These are phyloP conservation scores for Podosphaera fusca DNA, from an alignment of 2,329 filamentous ascomycete species.

Conservation along the genomic window DNA sequence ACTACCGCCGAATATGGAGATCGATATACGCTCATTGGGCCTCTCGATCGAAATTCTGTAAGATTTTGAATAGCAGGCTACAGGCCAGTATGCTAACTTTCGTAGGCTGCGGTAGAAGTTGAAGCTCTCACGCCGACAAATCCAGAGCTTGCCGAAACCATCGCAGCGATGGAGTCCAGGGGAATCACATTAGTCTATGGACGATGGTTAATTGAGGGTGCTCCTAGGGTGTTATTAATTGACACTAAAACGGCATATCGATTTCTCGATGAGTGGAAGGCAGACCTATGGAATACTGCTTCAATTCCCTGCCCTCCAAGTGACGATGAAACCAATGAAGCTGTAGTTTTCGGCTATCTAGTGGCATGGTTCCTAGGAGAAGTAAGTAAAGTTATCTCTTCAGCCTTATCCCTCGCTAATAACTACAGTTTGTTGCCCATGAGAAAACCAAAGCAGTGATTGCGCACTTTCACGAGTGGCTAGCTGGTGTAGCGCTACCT, in stretches of 20 bases:
- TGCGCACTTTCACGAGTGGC: conserved; percentile 97
- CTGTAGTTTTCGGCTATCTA: conserved; percentile 90
- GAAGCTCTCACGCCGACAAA: conserved; percentile 74
- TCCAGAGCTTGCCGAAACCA: conserved; percentile 57
- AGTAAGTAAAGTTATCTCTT: conserved; percentile 27
- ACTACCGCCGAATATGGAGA: conserved; percentile 98
- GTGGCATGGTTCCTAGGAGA: conserved; percentile 97
- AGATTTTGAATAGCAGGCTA: conserved; percentile 15
- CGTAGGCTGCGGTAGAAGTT: conserved; percentile 83
- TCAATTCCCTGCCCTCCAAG: conserved; percentile 82
- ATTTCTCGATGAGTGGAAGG: conserved; percentile 90
- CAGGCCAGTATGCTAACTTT: conserved; percentile 8
- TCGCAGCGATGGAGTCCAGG: conserved; percentile 78
- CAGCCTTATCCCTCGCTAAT: background rate
- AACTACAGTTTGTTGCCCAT: conserved; percentile 61
- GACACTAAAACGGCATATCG: conserved; percentile 84
- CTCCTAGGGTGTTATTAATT: conserved; percentile 78
- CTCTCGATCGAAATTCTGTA: conserved; percentile 77
- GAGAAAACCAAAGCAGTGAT: conserved; percentile 84
- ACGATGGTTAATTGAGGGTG: conserved; percentile 92
- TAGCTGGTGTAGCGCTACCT: conserved; percentile 79
- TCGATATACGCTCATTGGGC: conserved; percentile 83
- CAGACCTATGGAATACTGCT: conserved; percentile 78
- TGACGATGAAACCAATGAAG: conserved; percentile 91
- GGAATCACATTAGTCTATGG: conserved; percentile 82